These are phyloP conservation scores for Fusarium tricinctum DNA, from an alignment of 2,329 filamentous ascomycete species.

Conservation along the genomic window DNA sequence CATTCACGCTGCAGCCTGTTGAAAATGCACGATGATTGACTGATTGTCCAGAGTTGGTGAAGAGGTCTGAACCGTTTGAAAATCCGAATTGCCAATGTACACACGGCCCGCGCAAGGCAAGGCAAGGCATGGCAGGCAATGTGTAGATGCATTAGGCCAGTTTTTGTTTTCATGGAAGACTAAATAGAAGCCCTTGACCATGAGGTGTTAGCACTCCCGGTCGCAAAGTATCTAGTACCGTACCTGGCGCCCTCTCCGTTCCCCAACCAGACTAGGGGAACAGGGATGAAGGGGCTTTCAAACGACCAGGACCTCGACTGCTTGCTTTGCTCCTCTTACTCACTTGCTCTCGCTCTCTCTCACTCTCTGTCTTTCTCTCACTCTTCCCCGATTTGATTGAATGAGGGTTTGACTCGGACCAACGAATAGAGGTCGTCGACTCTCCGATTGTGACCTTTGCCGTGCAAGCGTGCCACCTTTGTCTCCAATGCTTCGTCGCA, in stretches of 20 bases:
- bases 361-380: constrained; percentile 8
- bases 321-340: constrained; percentile 2
- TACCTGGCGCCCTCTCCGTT: constrained; percentile 23
- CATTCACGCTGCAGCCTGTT: constrained; percentile 36
- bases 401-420: constrained; percentile 17
- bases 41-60: not conserved
- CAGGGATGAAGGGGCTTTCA: constrained; percentile 41
- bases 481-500: constrained; percentile 33
- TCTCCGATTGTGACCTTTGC: constrained; percentile 31
- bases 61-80: constrained; percentile 1
- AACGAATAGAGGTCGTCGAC: constrained; percentile 17
- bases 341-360: not conserved
- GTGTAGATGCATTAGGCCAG: not conserved
- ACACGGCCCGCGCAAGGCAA: constrained; percentile 7
- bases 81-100: not conserved
- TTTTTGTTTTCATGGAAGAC: constrained; percentile 25
- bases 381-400: constrained; percentile 17
- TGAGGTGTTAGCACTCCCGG: constrained; percentile 10
- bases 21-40: constrained; percentile 11
- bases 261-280: constrained; percentile 35
- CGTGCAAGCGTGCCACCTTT: constrained; percentile 40
- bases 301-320: constrained; percentile 27
- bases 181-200: constrained; percentile 23
- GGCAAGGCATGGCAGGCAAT: constrained; percentile 1
- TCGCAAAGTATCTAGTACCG: constrained; percentile 37